A percentile compares a stretch with the other conserved stretches of the same genome.
Conservation (phyloP, 805 yeast genomes). For the Lipomyces japonicus region DNA sequence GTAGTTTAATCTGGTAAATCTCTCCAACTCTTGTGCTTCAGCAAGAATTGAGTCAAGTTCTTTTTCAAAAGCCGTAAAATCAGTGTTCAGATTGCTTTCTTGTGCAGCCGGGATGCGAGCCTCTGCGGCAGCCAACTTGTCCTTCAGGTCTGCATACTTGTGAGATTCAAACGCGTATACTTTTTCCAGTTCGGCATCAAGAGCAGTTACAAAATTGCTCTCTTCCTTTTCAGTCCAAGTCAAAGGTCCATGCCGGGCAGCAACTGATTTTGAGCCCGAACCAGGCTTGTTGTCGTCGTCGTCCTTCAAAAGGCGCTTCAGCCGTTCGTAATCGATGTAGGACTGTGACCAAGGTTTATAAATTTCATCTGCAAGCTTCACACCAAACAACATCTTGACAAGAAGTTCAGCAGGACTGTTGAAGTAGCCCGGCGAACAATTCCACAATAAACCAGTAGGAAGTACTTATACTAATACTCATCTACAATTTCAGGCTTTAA, state of each 20-base stretch:
- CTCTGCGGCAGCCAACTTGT: constrained; percentile 63
- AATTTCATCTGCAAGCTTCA: constrained; percentile 71
- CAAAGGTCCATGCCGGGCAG: constrained; percentile 26
- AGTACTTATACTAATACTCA: no score
- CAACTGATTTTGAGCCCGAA: background rate
- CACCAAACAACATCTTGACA: constrained; percentile 75
- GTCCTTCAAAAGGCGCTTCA: constrained; percentile 74
- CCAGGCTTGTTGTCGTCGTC: constrained; percentile 9
- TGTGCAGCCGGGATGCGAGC: constrained; percentile 40
- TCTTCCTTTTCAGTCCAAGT: constrained; percentile 78
- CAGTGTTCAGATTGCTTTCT: constrained; percentile 32
- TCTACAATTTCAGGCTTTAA: no score
- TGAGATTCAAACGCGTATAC: constrained; percentile 80
- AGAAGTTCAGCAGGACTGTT: no score
- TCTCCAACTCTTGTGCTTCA: constrained; percentile 80
- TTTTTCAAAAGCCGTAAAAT: constrained; percentile 58
- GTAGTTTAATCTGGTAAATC: constrained; percentile 84
- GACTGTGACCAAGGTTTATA: constrained; percentile 91
- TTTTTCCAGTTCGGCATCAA: constrained; percentile 86
- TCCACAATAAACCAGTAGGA: no score
- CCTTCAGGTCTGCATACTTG: constrained; percentile 65
- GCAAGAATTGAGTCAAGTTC: constrained; percentile 70
- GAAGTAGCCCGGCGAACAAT: no score
- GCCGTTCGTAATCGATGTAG: constrained; percentile 86
- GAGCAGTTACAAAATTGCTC: constrained; percentile 67